Evolutionary conservation across 768 basidiomycete species (phyloP), one percentile per base, ranked within the genome.

Genomic region (Serpula lacrymans): DNA sequence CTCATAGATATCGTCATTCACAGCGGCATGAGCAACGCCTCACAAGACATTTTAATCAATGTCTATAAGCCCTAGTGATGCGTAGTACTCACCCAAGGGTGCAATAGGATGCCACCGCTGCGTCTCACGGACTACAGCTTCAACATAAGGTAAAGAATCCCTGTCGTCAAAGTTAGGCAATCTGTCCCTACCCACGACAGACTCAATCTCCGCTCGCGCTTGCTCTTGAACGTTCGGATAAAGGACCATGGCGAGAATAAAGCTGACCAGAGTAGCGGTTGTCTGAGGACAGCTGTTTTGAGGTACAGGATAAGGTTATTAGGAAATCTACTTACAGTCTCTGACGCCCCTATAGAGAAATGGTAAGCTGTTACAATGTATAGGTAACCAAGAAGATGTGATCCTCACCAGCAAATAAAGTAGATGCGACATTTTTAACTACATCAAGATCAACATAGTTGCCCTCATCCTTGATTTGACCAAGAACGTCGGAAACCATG

Each of bases 241-340:
- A 6, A 45, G 38, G 20, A 39, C 17, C 44, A 48, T 48, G 4
- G 45, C 43, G 8, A 45, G 33, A 3, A 48, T 24, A 21, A 48
- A 48, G 20, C 23, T 31, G 22, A 29, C 35, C 11, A 47, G 20
- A 22, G 21, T 31, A 10, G 22, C 14, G 13, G 33, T 28, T 24
- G 36, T 43, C 45, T 43, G 27, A 30, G n/a, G n/a, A n/a, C n/a
- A n/a, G n/a, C n/a, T n/a, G 20, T 14, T 28, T 27, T 28, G 10
- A 21, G 39, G 13, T 39, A 23, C 4, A 17, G 20, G 10, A 11
- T 22, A 13, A 10, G 7, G 3, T 10, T n/a, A 14, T 5, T 13
- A 5, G 5, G 4, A n/a, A 13, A 3, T 2, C 24, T 17, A 21
- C 45, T 32, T 33, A 46, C 45, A 12, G 41, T 46, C n/a, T 46